Base-by-base conservation (phyloP, 306 rosid genomes). In the Elaeagnus macrophylla region DNA sequence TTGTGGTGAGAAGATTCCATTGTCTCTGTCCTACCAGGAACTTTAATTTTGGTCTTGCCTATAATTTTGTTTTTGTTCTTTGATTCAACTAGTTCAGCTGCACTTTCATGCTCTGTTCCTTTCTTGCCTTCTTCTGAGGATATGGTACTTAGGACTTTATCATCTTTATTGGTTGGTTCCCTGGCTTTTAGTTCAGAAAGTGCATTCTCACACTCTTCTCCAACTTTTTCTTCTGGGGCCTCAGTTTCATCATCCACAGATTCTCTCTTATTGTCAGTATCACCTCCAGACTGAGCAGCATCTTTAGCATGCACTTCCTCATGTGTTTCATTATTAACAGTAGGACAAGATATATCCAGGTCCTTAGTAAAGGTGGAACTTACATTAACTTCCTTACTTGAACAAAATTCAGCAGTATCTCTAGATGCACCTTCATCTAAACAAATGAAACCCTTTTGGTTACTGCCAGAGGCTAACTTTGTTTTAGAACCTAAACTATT, bases 231-330 rank as follows among this genome's bases (percentile, higher is more conserved):
- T 64, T 73, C 93, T 35, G 89, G 85, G 60, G 86, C 70, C 64
- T 73, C 91, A 6, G 95, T 91, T 73, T 82, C 94, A 8, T 80
- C 97, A 63, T 82, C 85, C 65, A 57, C 59, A 61, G 64, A 37
- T 50, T 79, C 82, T 54, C 59, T 53, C 54, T 63, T 66, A 54
- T 55, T 54, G 57, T 51, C 66, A 12, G 49, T 60, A 56, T 53
- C 62, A 50, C 61, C 67, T 45, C 57, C 72, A 62, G 61, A 51
- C 47, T 53, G 57, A 57, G 39, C 12, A 52, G 51, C 61, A 19
- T 48, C 64, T 53, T 61, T 68, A 51, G 52, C 49, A 50, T 42
- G 59, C 40, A 36, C 66, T 54, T 67, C 61, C 59, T 32, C 48
- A 53, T 43, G 56, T 51, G 64, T 61, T 55, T 71, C 73, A 49